A percentile compares a stretch with the other conserved stretches of the same genome.
Evolutionary conservation across 2,329 filamentous ascomycete species (phyloP).

Genomic region (Fusarium buharicum): DNA sequence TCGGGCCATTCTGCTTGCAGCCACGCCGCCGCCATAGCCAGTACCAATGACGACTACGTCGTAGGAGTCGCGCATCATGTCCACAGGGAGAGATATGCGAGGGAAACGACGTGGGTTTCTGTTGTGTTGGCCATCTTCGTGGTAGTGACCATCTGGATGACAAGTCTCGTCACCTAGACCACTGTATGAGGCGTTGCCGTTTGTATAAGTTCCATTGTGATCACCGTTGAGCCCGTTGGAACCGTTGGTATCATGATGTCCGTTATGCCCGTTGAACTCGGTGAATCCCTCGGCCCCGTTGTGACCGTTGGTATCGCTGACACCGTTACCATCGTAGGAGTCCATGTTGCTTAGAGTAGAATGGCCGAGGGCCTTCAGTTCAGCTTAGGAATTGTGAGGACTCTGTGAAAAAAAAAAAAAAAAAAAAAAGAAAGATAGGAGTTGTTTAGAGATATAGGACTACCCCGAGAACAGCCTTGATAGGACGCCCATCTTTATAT

Average conservation of each 20-base stretch:
- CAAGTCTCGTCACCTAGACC: neutral
- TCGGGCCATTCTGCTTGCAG: constrained; percentile 72
- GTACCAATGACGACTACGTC: constrained; percentile 75
- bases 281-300: neutral
- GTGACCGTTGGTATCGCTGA: neutral
- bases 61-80: constrained; percentile 66
- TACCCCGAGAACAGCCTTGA: neutral
- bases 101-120: constrained; percentile 52
- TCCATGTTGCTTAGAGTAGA: neutral
- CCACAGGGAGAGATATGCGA: constrained; percentile 66
- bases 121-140: neutral
- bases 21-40: constrained; percentile 74
- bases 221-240: neutral
- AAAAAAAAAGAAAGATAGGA: neutral
- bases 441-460: neutral
- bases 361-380: too few species aligned
- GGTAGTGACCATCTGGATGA: neutral
- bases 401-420: neutral
- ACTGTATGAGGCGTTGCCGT: neutral
- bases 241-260: neutral
- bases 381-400: neutral
- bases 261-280: neutral
- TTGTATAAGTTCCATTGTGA: neutral
- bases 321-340: neutral
- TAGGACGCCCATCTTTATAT: neutral